Base-by-base conservation (phyloP, 2,329 filamentous ascomycete genomes). In the Phoma sp. region DNA sequence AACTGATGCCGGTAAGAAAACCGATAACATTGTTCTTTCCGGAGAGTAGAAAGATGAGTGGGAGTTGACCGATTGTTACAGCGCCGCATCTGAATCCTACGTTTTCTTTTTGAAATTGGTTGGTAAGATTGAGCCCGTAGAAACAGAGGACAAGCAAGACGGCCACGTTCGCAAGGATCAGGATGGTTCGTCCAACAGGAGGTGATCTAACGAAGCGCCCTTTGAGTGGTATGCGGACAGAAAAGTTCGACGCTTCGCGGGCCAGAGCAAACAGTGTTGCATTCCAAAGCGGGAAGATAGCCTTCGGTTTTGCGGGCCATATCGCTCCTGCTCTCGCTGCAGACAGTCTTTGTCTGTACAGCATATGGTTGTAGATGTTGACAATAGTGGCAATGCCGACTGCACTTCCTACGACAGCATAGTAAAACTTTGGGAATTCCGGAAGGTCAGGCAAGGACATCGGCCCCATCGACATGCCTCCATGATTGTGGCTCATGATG, bases 21-120 rank as follows among this genome's bases (percentile, higher is more conserved):
- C 84, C 86, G n/a, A 90, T 74, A 18, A 85, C 75, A 59, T 84
- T 86, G 52, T 80, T 79, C 68, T 83, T 83, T 8, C 81, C 81
- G 1, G 82, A 77, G 32, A 85, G 76, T 9, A 85, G 71, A 59
- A 84, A 81, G 46, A 85, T 75, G n/a, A 85, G 67, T 1, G 83
- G 83, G 3, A 85, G 60, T 60, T 85, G 83, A 8, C 77, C 74
- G 41, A 84, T 73, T 10, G 81, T 77, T 38, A 85, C 75, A 49
- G 80, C 82, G 4, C 81, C 83, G 4, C 79, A 80, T 29, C 83
- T 78, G 62, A 84, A 86, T 10, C 80, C 84, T 50, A 86, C 79
- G 40, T 79, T 73, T 61, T 87, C 83, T 76, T 80, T 84, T 37
- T 75, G 73, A 70, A 80, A 79, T 41, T 77, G 69, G 50, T 83